These are phyloP conservation scores for Cylindrotheca fusiformis DNA, from an alignment of 108 stramenopile species.

Conservation along the genomic window DNA sequence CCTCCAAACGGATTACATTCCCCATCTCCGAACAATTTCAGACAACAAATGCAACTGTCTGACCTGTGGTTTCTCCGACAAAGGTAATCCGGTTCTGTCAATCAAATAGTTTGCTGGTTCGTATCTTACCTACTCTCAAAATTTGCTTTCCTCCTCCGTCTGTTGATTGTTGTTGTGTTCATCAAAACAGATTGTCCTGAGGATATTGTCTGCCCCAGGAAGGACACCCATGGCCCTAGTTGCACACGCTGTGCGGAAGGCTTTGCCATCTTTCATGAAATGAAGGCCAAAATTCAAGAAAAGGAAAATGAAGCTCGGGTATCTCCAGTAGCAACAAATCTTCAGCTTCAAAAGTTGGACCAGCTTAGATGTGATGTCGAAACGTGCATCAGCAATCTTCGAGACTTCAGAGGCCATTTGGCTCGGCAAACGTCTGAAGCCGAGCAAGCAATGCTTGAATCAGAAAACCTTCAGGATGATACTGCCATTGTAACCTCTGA, in stretches of 20 bases:
- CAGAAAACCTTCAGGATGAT: slow-evolving; percentile 2
- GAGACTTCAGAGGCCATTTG: background rate
- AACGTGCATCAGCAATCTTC: background rate
- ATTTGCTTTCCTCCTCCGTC: too few species aligned
- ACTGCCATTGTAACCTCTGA: slow-evolving; percentile 3
- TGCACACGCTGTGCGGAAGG: background rate
- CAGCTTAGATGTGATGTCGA: background rate
- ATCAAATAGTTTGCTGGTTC: background rate
- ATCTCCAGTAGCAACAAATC: background rate
- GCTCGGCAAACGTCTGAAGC: background rate
- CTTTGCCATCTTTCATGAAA: background rate
- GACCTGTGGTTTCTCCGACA: background rate
- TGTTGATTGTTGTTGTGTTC: background rate
- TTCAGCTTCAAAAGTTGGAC: background rate
- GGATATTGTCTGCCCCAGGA: background rate
- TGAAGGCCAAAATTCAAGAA: background rate
- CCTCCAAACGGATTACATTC: background rate
- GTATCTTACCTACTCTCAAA: background rate
- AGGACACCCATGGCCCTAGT: background rate
- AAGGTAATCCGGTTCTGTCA: background rate
- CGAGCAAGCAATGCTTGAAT: background rate
- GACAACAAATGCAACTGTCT: background rate
- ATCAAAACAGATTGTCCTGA: background rate
- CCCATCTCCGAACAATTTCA: background rate
- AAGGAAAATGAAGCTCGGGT: background rate